Percentiles rank a stretch among this genome's conserved stretches.
These are phyloP conservation scores for Hypoxylon intermedium DNA, from an alignment of 495 filamentous ascomycete genomes.

Conservation along the genomic window DNA sequence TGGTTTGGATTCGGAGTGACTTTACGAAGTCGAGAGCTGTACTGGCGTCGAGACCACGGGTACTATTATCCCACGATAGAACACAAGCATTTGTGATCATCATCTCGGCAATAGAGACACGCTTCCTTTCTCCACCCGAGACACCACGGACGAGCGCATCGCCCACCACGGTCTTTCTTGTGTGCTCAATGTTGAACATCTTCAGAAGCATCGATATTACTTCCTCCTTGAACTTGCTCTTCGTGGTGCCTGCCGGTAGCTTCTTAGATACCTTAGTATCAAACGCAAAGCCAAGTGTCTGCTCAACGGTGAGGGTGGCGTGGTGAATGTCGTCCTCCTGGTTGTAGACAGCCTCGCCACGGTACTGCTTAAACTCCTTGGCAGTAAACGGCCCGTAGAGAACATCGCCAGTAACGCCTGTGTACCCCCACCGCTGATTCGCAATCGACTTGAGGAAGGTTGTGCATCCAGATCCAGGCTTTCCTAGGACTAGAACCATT, in stretches of 20 bases:
- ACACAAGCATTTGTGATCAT: constrained; percentile 77
- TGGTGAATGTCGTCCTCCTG: constrained; percentile 84
- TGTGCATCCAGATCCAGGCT: constrained; percentile 86
- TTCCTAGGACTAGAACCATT: constrained; percentile 88
- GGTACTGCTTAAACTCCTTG: constrained; percentile 67
- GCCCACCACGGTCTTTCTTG: constrained; percentile 79
- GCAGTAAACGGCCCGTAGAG: constrained; percentile 75
- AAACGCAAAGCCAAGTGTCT: constrained; percentile 84
- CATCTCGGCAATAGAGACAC: constrained; percentile 74
- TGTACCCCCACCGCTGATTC: constrained; percentile 82
- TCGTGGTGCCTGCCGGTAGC: constrained; percentile 68
- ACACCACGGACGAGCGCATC: constrained; percentile 82
- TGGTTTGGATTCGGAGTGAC: constrained; percentile 77
- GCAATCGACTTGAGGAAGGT: constrained; percentile 86
- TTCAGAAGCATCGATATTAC: constrained; percentile 74
- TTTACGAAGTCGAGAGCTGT: constrained; percentile 79
- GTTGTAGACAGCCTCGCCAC: constrained; percentile 87
- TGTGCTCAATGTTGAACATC: constrained; percentile 90
- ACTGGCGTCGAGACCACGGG: constrained; percentile 81
- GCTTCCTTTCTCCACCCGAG: constrained; percentile 85
- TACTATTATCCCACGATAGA: constrained; percentile 83
- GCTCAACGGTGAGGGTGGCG: constrained; percentile 80
- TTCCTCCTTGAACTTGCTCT: constrained; percentile 72
- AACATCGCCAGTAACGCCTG: constrained; percentile 76
- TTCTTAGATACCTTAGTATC: constrained; percentile 81